A percentile compares a stretch with the other conserved stretches of the same genome.
phyloP scores from a whole-genome alignment of 2,329 filamentous ascomycete species.

The Aquanectria penicillioides region DNA sequence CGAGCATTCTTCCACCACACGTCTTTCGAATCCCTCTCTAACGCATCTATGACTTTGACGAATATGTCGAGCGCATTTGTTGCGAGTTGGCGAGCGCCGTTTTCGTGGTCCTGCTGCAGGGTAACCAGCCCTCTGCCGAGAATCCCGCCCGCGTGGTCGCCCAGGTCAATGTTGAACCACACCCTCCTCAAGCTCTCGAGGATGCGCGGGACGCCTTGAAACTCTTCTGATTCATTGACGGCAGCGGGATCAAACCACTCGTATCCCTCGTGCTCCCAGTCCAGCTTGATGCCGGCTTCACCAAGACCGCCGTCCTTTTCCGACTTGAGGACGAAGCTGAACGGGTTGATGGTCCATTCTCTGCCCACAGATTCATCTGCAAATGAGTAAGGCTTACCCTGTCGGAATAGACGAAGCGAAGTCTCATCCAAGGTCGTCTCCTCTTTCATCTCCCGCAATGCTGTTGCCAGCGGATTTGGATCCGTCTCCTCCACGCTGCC shows the following conservation, averaged over 20 bases:
- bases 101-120: constrained; percentile 66
- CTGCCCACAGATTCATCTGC: constrained; percentile 61
- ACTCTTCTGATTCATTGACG: constrained; percentile 56
- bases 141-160: constrained; percentile 53
- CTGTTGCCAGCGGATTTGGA: constrained; percentile 61
- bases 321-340: constrained; percentile 63
- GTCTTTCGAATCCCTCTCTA: constrained; percentile 42
- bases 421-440: constrained; percentile 65
- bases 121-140: constrained; percentile 58
- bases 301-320: constrained; percentile 42
- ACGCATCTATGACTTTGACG: constrained; percentile 53
- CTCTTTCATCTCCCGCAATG: constrained; percentile 70
- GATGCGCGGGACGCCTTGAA: constrained; percentile 66
- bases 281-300: constrained; percentile 60
- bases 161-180: constrained; percentile 66
- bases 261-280: constrained; percentile 71
- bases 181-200: constrained; percentile 67
- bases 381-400: constrained; percentile 69
- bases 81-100: constrained; percentile 68
- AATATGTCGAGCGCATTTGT: constrained; percentile 61
- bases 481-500: constrained; percentile 68
- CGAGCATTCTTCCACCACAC: constrained; percentile 66
- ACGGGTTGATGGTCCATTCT: constrained; percentile 72
- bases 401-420: constrained; percentile 61
- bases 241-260: constrained; percentile 65